A percentile compares a stretch with the other conserved stretches of the same genome.
Evolutionary conservation across 768 basidiomycete species (phyloP).

Genomic region (Pleurotus djamor): DNA sequence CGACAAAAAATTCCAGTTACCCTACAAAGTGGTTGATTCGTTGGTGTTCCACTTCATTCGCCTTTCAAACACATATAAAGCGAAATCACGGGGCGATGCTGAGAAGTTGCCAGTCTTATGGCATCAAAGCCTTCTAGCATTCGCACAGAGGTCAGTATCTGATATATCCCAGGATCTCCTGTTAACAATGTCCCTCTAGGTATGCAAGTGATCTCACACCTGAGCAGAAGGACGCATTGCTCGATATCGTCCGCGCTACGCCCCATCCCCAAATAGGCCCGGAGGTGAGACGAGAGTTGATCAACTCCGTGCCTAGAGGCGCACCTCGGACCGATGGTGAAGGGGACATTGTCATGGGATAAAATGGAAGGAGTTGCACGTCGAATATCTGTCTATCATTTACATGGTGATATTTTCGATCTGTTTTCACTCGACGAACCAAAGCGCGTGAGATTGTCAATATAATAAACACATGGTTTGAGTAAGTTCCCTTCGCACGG

Average conservation of each 20-base stretch:
- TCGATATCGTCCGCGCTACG: conserved; percentile 87
- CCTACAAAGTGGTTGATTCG: conserved; percentile 96
- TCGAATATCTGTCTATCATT: too few relatives aligned
- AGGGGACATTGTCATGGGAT: conserved; percentile 67
- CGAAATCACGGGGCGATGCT: conserved; percentile 62
- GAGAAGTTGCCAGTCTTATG: conserved; percentile 94
- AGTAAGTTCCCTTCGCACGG: too few relatives aligned
- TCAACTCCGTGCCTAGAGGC: conserved; percentile 84
- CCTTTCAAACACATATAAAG: conserved; percentile 88
- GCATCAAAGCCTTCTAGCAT: conserved; percentile 96
- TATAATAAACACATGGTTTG: too few relatives aligned
- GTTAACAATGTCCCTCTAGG: conserved; percentile 35
- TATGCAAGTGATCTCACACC: conserved; percentile 94
- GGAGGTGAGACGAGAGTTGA: conserved; percentile 88
- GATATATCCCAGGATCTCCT: not conserved
- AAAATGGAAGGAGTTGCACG: conserved; percentile 10
- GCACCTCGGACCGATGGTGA: conserved; percentile 67
- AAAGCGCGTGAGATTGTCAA: too few relatives aligned
- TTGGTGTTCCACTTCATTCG: conserved; percentile 98
- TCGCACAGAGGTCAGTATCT: conserved; percentile 74
- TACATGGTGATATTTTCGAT: too few relatives aligned
- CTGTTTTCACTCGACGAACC: too few relatives aligned
- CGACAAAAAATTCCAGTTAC: conserved; percentile 97
- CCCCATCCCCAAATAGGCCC: conserved; percentile 85
- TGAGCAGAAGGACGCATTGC: conserved; percentile 96